Evolutionary conservation across 805 yeast genomes (phyloP).

Genomic region (Saturnispora ahearnii): DNA sequence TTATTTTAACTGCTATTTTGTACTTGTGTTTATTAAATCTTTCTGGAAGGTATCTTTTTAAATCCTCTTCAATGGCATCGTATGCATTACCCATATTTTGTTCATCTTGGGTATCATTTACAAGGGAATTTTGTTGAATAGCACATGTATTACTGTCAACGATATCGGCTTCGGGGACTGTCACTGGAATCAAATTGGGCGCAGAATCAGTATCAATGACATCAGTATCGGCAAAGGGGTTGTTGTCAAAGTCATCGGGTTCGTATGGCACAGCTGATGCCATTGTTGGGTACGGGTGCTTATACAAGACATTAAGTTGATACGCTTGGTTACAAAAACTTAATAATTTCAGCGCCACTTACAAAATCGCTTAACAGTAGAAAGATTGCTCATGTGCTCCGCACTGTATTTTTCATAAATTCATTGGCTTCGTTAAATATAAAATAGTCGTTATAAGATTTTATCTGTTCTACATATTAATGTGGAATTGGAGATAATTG

Average conservation of each 20-base stretch:
- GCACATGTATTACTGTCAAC: not conserved
- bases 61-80: slow-evolving; percentile 32
- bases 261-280: slow-evolving; percentile 32
- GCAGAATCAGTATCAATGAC: not conserved
- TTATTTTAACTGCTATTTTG: slow-evolving; percentile 44
- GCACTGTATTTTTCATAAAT: not conserved
- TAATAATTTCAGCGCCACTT: not conserved
- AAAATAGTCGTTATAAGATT: not conserved
- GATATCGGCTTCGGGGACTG: not conserved
- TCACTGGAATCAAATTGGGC: not conserved
- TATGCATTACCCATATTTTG: not conserved
- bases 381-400: not conserved
- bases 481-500: not conserved
- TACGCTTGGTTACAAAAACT: not conserved
- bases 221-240: slow-evolving; percentile 48
- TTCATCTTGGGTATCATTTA: not conserved
- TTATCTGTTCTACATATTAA: not conserved
- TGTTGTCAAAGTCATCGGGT: slow-evolving; percentile 49
- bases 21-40: slow-evolving; percentile 34
- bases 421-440: not conserved
- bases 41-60: slow-evolving; percentile 42
- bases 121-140: not conserved
- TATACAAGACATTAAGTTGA: not conserved
- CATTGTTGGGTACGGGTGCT: slow-evolving; percentile 14
- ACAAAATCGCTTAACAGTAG: no score